Base-by-base conservation (phyloP, 257 asterid species). In the Oldenlandia corymbosa region DNA sequence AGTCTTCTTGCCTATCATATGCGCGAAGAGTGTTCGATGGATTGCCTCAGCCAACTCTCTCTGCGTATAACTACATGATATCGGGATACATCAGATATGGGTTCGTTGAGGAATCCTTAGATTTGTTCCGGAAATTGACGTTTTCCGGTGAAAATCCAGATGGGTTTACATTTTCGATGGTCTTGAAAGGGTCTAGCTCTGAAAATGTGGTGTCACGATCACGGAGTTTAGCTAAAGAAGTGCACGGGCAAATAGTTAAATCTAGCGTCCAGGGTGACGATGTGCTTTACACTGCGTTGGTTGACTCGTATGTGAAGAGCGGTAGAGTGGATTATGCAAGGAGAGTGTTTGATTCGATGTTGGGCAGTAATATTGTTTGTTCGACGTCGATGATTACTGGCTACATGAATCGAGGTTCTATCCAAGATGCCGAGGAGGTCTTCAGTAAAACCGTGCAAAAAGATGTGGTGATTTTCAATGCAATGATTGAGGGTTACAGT, bases 401-500 rank as follows among this genome's bases (percentile, higher is more conserved):
- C 59, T 88, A 91, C 80, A 80, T 91, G 98, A 84, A 83, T 62
- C 77, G 57, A 63, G 84, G 85, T 45, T 63, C 61, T 32, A 60
- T 81, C 20, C 74, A 70, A 58, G 94, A 88, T 7, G 98, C 96
- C 0, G 94, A 88, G 78, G 83, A 84, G 10, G 86, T 91, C 67
- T 88, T 91, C 54, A 55, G 56, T 11, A 83, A 67, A 68, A 88
- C 94, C 0, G 9, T 23, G 51, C 83, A 73, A 68, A 91, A 88
- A 83, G 95, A 88, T 51, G 84, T 76, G 43, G 96, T 91, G 73
- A 91, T 83, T 74, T 88, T 81, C 78, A 91, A 91, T 67, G 86
- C 96, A n/a, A 88, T 91, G 98, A 91, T 91, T n/a, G 98, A 91
- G 81, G 98, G 95, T 18, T 91, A 86, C 51, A 91, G 98, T 39